Evolutionary conservation across 257 asterid genomes (phyloP).

Genomic region (Solanum pinnatisectum): DNA sequence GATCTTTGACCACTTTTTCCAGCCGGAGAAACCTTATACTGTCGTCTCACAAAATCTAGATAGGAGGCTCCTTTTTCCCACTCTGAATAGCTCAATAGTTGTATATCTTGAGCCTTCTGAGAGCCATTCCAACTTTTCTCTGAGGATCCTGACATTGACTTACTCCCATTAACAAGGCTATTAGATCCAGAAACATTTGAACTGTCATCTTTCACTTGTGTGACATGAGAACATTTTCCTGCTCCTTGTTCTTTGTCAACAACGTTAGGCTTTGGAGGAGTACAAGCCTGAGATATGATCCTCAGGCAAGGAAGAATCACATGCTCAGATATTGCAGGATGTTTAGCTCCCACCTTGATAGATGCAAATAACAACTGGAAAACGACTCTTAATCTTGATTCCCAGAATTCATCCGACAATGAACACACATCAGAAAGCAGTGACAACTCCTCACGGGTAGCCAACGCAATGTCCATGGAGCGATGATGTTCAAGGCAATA

Average conservation of each 20-base stretch:
- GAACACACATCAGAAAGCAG: constrained; percentile 91
- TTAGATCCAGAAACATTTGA: constrained; percentile 47
- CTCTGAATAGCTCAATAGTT: constrained; percentile 81
- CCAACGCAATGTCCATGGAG: constrained; percentile 90
- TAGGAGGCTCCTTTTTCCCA: constrained; percentile 99
- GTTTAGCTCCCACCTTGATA: constrained; percentile 92
- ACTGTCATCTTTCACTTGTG: constrained; percentile 57
- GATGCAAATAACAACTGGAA: constrained; percentile 90
- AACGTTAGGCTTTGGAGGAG: constrained; percentile 94
- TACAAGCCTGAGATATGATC: constrained; percentile 87
- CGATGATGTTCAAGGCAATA: constrained; percentile 99
- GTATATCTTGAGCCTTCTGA: constrained; percentile 73
- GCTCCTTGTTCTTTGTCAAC: constrained; percentile 63
- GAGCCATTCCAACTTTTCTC: constrained; percentile 81
- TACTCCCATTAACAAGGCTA: constrained; percentile 38
- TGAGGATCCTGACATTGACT: constrained; percentile 33
- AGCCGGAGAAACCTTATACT: constrained; percentile 75
- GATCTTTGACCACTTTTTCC: constrained; percentile 71
- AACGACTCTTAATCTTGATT: constrained; percentile 82
- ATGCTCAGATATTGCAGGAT: constrained; percentile 98
- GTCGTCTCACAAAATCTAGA: constrained; percentile 99
- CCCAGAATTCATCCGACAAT: constrained; percentile 97
- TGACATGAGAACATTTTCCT: constrained; percentile 50
- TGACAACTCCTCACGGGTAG: constrained; percentile 89
- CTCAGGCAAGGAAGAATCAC: constrained; percentile 93